Evolutionary conservation across 2,329 filamentous ascomycete genomes (phyloP), one percentile per base, ranked within the genome.

Genomic region (Scedosporium minutisporum): DNA sequence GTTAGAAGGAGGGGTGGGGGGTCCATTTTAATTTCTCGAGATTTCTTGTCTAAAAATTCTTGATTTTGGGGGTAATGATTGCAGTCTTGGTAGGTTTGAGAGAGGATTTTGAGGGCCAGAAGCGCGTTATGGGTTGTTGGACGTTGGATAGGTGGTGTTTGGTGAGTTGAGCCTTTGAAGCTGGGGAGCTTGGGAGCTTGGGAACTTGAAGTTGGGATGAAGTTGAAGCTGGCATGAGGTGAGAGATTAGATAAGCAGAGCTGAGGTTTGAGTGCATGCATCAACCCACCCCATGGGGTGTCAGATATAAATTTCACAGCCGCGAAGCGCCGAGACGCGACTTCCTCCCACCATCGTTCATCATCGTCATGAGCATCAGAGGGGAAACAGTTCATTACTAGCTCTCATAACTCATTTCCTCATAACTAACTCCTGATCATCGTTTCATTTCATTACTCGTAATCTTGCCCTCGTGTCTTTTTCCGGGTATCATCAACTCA

Each of bases 1-100:
- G 90, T 93, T 57, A 97, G 81, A 69, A 89, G 86, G 63, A 96
- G 80, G 41, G 81, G 46, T n/a, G 25, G 59, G 27, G 55, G 55
- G 3, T 57, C 16, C 25, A 57, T 57, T 57, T 27, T 14, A 3
- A 21, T 57, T 0, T 33, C 6, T 33, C 5, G 6, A n/a, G 16
- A 7, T 33, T 27, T 51, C 12, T n/a, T 10, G 14, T n/a, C 7
- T n/a, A 10, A 25, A 57, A 29, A 10, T 57, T 57, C 55, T 10
- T 10, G 3, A 2, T 3, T 16, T 27, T 29, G 21, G 10, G 46
- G 7, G n/a, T 51, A 3, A 51, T 9, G 12, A 51, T 51, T 14
- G 6, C 33, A 6, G 33, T 38, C 33, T 12, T 38, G 33, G 33
- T 14, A 12, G 44, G 90, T 93, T 57, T 97, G 81, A 69, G 89